phyloP scores from a whole-genome alignment of 2,329 filamentous ascomycete species.

The Cercospora brassicicola region DNA sequence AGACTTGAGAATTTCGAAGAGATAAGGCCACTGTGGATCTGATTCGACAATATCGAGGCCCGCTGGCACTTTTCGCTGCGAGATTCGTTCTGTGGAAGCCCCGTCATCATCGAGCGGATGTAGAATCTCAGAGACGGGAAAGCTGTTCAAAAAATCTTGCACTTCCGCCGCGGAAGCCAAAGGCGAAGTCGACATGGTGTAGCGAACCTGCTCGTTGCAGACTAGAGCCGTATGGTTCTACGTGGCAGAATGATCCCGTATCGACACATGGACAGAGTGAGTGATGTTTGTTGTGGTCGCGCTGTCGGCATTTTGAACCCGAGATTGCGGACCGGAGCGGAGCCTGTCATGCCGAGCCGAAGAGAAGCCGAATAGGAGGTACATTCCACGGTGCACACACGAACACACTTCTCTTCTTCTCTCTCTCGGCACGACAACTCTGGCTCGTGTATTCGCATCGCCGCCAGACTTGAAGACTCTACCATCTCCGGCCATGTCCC shows the following conservation, averaged over 20 bases:
- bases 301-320: no score
- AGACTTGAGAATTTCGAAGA: conserved; percentile 37
- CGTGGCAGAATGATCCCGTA: neutral
- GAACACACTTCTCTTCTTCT: no score
- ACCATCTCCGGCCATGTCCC: neutral
- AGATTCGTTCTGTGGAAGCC: conserved; percentile 21
- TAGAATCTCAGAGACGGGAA: neutral
- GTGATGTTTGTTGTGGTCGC: no score
- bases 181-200: neutral
- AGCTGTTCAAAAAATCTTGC: neutral
- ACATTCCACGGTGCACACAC: no score
- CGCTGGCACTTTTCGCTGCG: conserved; percentile 20
- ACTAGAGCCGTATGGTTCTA: neutral
- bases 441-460: neutral
- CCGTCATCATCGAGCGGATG: neutral
- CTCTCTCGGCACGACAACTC: no score
- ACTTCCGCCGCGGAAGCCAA: neutral
- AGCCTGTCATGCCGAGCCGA: no score
- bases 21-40: conserved; percentile 42
- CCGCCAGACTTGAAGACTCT: neutral
- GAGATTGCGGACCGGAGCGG: no score
- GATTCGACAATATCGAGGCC: conserved; percentile 40
- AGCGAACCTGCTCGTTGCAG: neutral
- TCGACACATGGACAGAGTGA: neutral
- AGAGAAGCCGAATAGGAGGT: no score